Percentiles rank a stretch among this genome's conserved stretches.
Conservation (phyloP, 164 flowering plant species). For the Buxus sempervirens region DNA sequence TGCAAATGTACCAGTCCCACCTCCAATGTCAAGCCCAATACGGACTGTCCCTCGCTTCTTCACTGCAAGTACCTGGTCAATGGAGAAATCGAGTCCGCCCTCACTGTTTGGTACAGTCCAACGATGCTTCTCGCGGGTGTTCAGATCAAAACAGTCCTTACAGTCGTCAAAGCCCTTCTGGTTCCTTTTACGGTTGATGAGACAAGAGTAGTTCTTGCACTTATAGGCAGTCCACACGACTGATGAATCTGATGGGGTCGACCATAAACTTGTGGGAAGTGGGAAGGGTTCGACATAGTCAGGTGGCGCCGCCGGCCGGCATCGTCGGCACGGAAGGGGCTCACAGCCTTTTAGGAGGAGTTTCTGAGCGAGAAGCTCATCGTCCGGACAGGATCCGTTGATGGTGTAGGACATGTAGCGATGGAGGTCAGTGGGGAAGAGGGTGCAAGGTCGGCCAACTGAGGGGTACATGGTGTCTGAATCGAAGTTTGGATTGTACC, state of each 20-base stretch:
- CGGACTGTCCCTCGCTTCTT: conserved; percentile 44
- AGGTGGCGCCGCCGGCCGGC: conserved; percentile 37
- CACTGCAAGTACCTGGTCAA: conserved; percentile 44
- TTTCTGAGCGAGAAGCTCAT: conserved; percentile 50
- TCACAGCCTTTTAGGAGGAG: conserved; percentile 72
- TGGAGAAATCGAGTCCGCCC: conserved; percentile 41
- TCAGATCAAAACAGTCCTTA: conserved; percentile 65
- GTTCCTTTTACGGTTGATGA: conserved; percentile 32
- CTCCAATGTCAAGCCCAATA: conserved; percentile 73
- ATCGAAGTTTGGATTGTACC: conserved; percentile 38
- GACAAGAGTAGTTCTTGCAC: conserved; percentile 59
- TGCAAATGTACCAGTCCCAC: conserved; percentile 62
- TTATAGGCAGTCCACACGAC: conserved; percentile 59
- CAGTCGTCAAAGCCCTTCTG: conserved; percentile 55
- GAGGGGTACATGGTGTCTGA: conserved; percentile 43
- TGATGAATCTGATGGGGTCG: conserved; percentile 48
- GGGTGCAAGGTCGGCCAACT: conserved; percentile 44
- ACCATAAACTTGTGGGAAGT: conserved; percentile 45
- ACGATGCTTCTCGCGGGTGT: conserved; percentile 42
- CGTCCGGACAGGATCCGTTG: conserved; percentile 56
- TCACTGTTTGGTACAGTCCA: conserved; percentile 21
- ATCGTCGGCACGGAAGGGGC: conserved; percentile 72
- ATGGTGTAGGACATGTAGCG: conserved; percentile 51
- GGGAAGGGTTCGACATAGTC: conserved; percentile 45
- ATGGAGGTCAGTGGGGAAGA: conserved; percentile 29